These are phyloP conservation scores for Stemphylium lycopersici DNA, from an alignment of 2,329 filamentous ascomycete species.

Conservation along the genomic window DNA sequence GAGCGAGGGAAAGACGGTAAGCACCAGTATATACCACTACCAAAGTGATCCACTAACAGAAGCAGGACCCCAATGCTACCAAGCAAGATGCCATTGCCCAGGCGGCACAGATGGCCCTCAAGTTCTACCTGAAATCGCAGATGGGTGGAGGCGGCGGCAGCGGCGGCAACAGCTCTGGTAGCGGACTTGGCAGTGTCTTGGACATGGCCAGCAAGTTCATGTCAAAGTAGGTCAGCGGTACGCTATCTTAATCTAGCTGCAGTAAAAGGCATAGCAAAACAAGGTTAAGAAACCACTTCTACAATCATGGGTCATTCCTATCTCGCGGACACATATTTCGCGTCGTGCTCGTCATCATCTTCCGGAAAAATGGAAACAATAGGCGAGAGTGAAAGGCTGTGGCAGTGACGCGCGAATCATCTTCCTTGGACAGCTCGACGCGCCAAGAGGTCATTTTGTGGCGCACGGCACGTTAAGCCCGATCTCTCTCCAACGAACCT, in stretches of 20 bases:
- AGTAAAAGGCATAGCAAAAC: too few relatives aligned
- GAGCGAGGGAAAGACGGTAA: conserved; percentile 60
- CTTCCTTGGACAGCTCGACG: not conserved
- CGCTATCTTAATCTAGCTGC: not conserved
- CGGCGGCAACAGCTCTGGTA: conserved; percentile 49
- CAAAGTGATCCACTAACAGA: conserved; percentile 51
- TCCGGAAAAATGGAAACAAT: not conserved
- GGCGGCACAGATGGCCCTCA: conserved; percentile 84
- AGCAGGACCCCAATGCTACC: conserved; percentile 60
- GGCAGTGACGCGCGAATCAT: conserved; percentile 6
- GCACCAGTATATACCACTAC: conserved; percentile 23
- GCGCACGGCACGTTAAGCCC: conserved; percentile 4
- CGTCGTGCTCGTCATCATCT: not conserved
- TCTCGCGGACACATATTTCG: not conserved
- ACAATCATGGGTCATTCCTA: too few relatives aligned
- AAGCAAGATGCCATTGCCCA: conserved; percentile 82
- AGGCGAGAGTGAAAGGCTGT: conserved; percentile 1
- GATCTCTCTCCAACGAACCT: not conserved
- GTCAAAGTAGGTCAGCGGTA: conserved; percentile 29
- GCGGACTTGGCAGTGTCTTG: conserved; percentile 59
- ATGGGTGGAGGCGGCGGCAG: conserved; percentile 53
- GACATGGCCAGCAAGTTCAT: conserved; percentile 68
- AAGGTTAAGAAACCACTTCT: too few relatives aligned
- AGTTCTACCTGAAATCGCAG: conserved; percentile 88
- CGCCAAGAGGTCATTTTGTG: conserved; percentile 2